phyloP scores from a whole-genome alignment of 192 early-diverging fungal species.

The Podila horticola region DNA sequence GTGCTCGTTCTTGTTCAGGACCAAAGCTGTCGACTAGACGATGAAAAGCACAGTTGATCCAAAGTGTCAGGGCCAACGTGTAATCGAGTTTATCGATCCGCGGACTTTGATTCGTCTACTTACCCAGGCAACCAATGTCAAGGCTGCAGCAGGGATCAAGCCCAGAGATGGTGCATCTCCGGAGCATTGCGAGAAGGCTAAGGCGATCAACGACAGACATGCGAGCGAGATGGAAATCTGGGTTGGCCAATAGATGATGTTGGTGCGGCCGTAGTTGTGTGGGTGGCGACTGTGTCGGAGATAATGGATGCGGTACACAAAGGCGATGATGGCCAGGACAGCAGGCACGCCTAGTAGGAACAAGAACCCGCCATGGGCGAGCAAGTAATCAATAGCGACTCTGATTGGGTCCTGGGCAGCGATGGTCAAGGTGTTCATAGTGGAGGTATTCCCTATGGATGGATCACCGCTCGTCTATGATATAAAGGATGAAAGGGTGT shows the following conservation, averaged over 20 bases:
- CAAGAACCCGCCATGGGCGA: slow-evolving; percentile 27
- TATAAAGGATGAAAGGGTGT: no score
- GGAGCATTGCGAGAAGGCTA: neutral
- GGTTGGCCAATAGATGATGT: slow-evolving; percentile 33
- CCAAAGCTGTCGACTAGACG: slow-evolving; percentile 18
- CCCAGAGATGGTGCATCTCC: neutral
- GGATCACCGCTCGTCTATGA: no score
- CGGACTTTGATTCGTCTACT: neutral
- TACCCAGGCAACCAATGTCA: slow-evolving; percentile 21
- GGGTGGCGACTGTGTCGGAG: slow-evolving; percentile 3
- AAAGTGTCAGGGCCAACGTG: no score
- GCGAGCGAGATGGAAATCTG: slow-evolving; percentile 21
- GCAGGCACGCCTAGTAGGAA: slow-evolving; percentile 24
- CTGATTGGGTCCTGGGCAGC: slow-evolving; percentile 10
- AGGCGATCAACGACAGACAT: slow-evolving; percentile 5
- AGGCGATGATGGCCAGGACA: neutral
- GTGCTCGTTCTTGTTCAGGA: slow-evolving; percentile 19
- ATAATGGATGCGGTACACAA: slow-evolving; percentile 14
- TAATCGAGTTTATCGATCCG: no score
- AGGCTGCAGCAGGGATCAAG: neutral
- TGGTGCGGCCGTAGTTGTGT: slow-evolving; percentile 28
- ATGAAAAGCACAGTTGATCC: no score
- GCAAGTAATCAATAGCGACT: slow-evolving; percentile 12
- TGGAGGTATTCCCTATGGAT: neutral
- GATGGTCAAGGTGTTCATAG: neutral